Conservation (phyloP, 805 yeast species). For the Saccharomycopsis fodiens region DNA sequence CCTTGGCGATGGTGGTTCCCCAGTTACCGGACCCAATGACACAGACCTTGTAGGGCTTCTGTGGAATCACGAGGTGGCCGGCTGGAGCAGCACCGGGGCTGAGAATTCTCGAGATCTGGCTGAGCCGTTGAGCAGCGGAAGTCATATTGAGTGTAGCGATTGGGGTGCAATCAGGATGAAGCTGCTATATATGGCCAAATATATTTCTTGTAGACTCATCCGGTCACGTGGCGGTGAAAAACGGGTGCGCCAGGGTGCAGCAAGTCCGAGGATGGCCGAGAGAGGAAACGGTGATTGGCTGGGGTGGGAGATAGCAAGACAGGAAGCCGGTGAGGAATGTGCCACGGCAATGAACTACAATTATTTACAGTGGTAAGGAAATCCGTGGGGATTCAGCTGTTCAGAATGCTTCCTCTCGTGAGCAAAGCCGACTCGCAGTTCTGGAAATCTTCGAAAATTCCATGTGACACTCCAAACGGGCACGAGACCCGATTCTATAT, state of each 20-base stretch:
- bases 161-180: not conserved
- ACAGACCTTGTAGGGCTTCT: constrained; percentile 45
- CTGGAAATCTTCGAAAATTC: no score
- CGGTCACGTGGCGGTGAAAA: not conserved
- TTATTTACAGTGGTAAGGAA: no score
- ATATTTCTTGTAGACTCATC: not conserved
- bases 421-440: no score
- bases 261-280: not conserved
- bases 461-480: no score
- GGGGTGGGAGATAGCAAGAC: no score
- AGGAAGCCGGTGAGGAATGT: no score
- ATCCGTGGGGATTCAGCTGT: no score
- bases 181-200: not conserved
- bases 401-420: no score
- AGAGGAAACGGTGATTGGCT: no score
- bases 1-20: constrained; percentile 97
- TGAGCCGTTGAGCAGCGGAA: constrained; percentile 15
- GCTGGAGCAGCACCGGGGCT: constrained; percentile 5
- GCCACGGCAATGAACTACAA: no score
- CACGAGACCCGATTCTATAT: no score
- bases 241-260: not conserved
- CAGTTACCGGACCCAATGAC: constrained; percentile 97
- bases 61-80: constrained; percentile 9
- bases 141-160: not conserved
- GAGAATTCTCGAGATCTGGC: constrained; percentile 17